phyloP scores from a whole-genome alignment of 2,329 filamentous ascomycete species.

The Verticillium isaacii region DNA sequence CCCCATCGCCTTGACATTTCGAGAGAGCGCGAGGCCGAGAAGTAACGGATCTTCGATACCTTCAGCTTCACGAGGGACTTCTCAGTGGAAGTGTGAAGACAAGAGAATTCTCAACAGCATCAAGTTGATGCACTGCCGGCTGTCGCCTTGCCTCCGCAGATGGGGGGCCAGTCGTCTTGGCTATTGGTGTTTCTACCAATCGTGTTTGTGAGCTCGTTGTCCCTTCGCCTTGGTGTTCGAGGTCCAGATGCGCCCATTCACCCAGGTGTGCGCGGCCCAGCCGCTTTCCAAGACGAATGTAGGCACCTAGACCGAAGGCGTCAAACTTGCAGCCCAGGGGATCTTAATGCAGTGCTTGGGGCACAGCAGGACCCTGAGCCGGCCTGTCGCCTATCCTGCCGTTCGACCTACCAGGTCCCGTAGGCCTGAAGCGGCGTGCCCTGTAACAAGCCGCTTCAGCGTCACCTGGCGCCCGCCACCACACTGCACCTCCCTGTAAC shows the following conservation, averaged over 20 bases:
- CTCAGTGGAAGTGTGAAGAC: no score
- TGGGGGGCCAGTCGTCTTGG: not conserved
- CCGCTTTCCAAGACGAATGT: not conserved
- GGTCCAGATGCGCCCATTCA: not conserved
- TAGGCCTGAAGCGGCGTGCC: not conserved
- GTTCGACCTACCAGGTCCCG: not conserved
- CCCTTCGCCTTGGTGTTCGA: not conserved
- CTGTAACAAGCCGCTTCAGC: not conserved
- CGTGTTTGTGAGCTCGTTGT: not conserved
- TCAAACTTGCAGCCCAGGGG: not conserved
- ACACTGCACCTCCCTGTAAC: not conserved
- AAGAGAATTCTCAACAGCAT: no score
- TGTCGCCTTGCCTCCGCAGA: not conserved
- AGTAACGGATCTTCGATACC: no score
- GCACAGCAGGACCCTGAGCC: not conserved
- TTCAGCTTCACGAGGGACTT: not conserved
- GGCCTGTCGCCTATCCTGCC: not conserved
- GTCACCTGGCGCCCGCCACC: no score
- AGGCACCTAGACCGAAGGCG: not conserved
- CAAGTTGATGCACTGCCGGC: not conserved
- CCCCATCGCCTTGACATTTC: not conserved
- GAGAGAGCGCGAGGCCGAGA: not conserved
- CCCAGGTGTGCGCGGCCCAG: not conserved
- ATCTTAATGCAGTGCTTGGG: not conserved
- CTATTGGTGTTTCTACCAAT: not conserved